Percentiles rank a stretch among this genome's conserved stretches.
Conservation (phyloP, 1,284 basidiomycete genomes). For the Xerocomus amazonicus region DNA sequence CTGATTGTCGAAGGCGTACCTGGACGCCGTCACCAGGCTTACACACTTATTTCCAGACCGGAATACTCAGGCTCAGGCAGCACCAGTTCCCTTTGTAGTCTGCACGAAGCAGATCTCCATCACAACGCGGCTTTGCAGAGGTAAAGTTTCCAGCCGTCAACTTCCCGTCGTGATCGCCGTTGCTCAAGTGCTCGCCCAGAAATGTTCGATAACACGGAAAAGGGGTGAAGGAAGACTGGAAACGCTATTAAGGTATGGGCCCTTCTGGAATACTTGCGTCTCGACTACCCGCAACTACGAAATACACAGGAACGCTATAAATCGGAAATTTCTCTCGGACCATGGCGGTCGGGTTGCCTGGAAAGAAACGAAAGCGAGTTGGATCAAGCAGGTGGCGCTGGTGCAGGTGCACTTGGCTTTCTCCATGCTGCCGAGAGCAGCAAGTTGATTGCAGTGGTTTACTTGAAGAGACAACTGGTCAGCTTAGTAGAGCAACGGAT, state of each 20-base stretch:
- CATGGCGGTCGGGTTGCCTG: slow-evolving; percentile 15
- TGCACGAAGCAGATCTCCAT: slow-evolving; percentile 37
- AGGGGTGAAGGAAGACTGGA: slow-evolving; percentile 32
- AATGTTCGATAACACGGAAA: slow-evolving; percentile 29
- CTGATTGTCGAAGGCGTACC: slow-evolving; percentile 29
- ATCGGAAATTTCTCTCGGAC: slow-evolving; percentile 19
- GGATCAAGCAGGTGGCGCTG: slow-evolving; percentile 27
- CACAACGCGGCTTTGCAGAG: slow-evolving; percentile 28
- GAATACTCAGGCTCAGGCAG: slow-evolving; percentile 29
- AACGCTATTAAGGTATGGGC: slow-evolving; percentile 21
- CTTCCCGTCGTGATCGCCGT: slow-evolving; percentile 37
- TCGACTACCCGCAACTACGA: slow-evolving; percentile 27
- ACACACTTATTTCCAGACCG: slow-evolving; percentile 34
- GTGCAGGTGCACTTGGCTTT: slow-evolving; percentile 26
- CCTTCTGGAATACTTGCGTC: slow-evolving; percentile 29
- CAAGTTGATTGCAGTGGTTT: slow-evolving; percentile 5
- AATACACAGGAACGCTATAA: slow-evolving; percentile 19
- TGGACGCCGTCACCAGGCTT: slow-evolving; percentile 33
- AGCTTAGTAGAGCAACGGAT: slow-evolving; percentile 4
- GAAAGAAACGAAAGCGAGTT: slow-evolving; percentile 27
- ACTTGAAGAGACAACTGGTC: slow-evolving; percentile 20
- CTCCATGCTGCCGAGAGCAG: slow-evolving; percentile 10
- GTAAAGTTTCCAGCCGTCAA: slow-evolving; percentile 25
- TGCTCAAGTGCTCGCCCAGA: slow-evolving; percentile 41
- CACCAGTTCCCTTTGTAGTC: slow-evolving; percentile 39